phyloP scores from a whole-genome alignment of 2,329 filamentous ascomycete genomes.

The Venturia effusa region DNA sequence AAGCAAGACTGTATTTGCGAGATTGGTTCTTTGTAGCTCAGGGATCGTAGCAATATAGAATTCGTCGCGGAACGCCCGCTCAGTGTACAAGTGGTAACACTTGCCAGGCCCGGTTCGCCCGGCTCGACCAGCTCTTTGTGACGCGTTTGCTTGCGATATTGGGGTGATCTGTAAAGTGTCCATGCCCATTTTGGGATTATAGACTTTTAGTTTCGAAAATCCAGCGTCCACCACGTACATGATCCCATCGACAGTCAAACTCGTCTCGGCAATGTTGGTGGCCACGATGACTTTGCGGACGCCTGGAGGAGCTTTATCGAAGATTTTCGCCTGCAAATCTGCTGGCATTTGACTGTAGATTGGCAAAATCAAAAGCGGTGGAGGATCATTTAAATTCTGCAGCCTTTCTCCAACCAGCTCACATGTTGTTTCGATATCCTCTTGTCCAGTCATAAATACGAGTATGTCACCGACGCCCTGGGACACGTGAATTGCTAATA shows the following conservation, averaged over 20 bases:
- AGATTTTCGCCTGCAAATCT: constrained; percentile 94
- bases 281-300: constrained; percentile 96
- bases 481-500: constrained; percentile 89
- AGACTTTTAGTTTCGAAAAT: constrained; percentile 96
- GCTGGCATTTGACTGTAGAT: constrained; percentile 99
- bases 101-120: constrained; percentile 93
- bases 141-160: constrained; percentile 92
- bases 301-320: constrained; percentile 79
- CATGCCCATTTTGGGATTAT: constrained; percentile 99
- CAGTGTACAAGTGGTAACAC: constrained; percentile 86
- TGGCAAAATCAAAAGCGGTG: constrained; percentile 85
- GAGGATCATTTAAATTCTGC: constrained; percentile 82
- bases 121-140: constrained; percentile 84
- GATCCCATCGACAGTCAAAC: constrained; percentile 94
- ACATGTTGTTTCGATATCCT: constrained; percentile 95
- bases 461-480: constrained; percentile 89
- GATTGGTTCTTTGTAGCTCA: constrained; percentile 92
- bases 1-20: constrained; percentile 87
- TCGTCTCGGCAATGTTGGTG: constrained; percentile 97
- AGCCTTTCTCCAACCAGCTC: constrained; percentile 83
- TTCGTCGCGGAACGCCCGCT: constrained; percentile 90
- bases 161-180: constrained; percentile 96
- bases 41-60: constrained; percentile 95
- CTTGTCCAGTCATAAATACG: constrained; percentile 98
- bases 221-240: constrained; percentile 98